Conservation (phyloP, 345 rosid genomes). For the Psidium guajava region DNA sequence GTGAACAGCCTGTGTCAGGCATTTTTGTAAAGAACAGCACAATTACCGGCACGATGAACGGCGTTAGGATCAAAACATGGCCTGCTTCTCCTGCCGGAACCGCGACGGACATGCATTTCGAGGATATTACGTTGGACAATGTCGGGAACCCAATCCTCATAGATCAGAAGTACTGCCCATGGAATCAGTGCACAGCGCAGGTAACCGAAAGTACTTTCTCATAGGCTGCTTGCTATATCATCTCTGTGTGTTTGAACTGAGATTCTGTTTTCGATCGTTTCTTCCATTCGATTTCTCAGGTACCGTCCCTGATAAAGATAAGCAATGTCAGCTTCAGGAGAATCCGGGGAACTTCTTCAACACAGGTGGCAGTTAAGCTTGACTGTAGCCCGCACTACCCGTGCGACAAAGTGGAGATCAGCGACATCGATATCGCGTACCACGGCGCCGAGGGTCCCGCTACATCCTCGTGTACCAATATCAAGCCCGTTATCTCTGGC, state of each 20-base stretch:
- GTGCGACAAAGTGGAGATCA: background rate
- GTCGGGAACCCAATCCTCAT: constrained; percentile 19
- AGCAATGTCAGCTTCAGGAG: constrained; percentile 29
- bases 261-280: background rate
- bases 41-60: constrained; percentile 17
- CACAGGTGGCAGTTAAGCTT: constrained; percentile 24
- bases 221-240: background rate
- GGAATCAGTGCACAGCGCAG: background rate
- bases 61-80: constrained; percentile 54
- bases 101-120: constrained; percentile 20
- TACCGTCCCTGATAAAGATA: constrained; percentile 5
- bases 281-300: background rate
- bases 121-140: constrained; percentile 21
- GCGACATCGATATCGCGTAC: background rate
- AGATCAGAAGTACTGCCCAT: constrained; percentile 33
- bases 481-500: constrained; percentile 3
- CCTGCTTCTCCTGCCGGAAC: constrained; percentile 18
- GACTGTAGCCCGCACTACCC: constrained; percentile 29
- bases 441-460: background rate
- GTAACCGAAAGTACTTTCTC: background rate
- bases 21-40: constrained; percentile 21
- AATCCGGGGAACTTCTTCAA: constrained; percentile 34
- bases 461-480: constrained; percentile 1
- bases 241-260: background rate
- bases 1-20: constrained; percentile 27